These are phyloP conservation scores for Saccharata proteae DNA, from an alignment of 2,329 filamentous ascomycete genomes.

Conservation along the genomic window DNA sequence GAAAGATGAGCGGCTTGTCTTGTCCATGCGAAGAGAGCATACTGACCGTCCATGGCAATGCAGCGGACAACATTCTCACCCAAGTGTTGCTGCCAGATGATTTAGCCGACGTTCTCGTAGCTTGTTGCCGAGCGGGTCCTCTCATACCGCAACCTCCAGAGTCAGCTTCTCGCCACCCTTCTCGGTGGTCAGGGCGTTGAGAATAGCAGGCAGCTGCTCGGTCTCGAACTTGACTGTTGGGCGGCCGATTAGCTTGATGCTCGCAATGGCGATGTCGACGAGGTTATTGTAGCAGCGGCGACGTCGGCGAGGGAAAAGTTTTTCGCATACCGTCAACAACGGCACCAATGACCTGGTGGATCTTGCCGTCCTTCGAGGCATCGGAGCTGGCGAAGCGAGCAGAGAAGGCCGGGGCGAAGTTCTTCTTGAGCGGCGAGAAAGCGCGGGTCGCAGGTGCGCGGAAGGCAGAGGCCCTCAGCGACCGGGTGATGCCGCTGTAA, in stretches of 20 bases:
- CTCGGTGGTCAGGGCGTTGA: slow-evolving; percentile 85
- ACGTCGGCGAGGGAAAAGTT: slow-evolving; percentile 18
- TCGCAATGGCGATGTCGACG: slow-evolving; percentile 11
- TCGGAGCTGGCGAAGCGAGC: slow-evolving; percentile 52
- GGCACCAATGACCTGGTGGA: slow-evolving; percentile 88
- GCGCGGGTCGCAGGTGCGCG: slow-evolving; percentile 42
- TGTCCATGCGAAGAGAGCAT: too few relatives aligned
- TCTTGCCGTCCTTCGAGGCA: slow-evolving; percentile 46
- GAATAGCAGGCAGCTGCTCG: slow-evolving; percentile 87
- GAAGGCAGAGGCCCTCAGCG: slow-evolving; percentile 48
- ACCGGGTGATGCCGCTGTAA: slow-evolving; percentile 52
- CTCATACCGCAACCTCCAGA: slow-evolving; percentile 85
- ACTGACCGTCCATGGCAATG: slow-evolving; percentile 99
- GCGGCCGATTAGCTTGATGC: slow-evolving; percentile 19
- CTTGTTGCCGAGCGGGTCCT: slow-evolving; percentile 16
- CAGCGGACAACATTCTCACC: slow-evolving; percentile 98
- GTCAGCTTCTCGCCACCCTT: slow-evolving; percentile 92
- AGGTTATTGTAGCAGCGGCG: slow-evolving; percentile 5
- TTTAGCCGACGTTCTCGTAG: slow-evolving; percentile 16
- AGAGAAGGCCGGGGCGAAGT: slow-evolving; percentile 45
- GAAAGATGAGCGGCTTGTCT: too few relatives aligned
- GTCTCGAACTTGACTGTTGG: slow-evolving; percentile 85
- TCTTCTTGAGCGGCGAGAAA: slow-evolving; percentile 45
- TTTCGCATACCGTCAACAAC: slow-evolving; percentile 81
- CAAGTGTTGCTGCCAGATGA: slow-evolving; percentile 73